Base-by-base conservation (phyloP, 176 grass and related monocot species). In the Echinochloa phyllopogon region DNA sequence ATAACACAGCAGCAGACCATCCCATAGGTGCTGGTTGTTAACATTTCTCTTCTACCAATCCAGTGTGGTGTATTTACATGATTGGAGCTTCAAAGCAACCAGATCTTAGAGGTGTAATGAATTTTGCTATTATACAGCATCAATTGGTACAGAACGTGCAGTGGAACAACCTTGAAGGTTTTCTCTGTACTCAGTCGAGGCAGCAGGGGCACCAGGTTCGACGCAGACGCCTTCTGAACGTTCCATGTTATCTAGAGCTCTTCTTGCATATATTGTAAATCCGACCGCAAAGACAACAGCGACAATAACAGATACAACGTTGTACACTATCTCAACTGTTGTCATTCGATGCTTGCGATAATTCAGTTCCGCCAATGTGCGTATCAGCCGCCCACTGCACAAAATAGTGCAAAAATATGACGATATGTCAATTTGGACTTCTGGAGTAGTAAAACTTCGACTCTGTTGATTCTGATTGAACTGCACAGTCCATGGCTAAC, bases 321-420 rank as follows among this genome's bases (percentile, higher is more conserved):
- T 96, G 87, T 96, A 99, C 10, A 73, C 84, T 84, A 94, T 99
- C 91, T 99, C 91, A 68, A 96, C 61, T 4, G 91, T 85, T 72
- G 91, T 91, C 96, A 96, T 86, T 18, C 83, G 88, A 80, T 92
- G 91, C 18, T 91, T 92, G 40, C 76, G 69, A 52, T 96, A 99
- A 8, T 88, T 80, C 47, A 99, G 84, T 64, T 94, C 89, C 8
- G 91, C 96, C 64, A 99, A 82, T 24, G 89, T 89, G 20, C 84
- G 80, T 82, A 99, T 94, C 44, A 99, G 75, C 47, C 91, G 89
- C 21, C 96, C 96, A 33, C 96, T 96, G 93, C 83, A 90, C 29
- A 72, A 77, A 74, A 12, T 43, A 84, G 45, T 1, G 13, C 15
- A 83, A 72, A 25, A 62, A 36, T 24, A 81, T 64, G 33, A 76